A percentile compares a stretch with the other conserved stretches of the same genome.
Conservation (phyloP, 495 filamentous ascomycete genomes). For the Penicillium tannophilum region DNA sequence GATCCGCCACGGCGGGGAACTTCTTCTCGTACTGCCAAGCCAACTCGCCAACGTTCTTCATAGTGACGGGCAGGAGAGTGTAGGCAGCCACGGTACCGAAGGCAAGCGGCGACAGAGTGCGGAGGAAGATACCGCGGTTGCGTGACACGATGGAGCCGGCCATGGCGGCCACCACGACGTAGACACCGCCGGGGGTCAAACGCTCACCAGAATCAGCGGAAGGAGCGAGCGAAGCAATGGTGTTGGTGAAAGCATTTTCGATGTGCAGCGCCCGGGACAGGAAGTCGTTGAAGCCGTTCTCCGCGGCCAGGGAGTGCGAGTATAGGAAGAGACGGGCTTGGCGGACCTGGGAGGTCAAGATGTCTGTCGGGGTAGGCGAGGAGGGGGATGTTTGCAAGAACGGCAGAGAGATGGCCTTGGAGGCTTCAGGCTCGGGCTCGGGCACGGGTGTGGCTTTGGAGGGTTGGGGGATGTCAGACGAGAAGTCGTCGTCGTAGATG, state of each 20-base stretch:
- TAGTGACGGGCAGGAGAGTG: conserved; percentile 74
- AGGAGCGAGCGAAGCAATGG: conserved; percentile 83
- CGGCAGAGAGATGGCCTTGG: conserved; percentile 36
- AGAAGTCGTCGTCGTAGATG: conserved; percentile 85
- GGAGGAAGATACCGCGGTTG: conserved; percentile 79
- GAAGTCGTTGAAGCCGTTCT: conserved; percentile 75
- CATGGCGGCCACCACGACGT: conserved; percentile 91
- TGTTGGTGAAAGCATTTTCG: conserved; percentile 78
- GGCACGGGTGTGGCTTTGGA: conserved; percentile 33
- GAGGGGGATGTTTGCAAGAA: conserved; percentile 35
- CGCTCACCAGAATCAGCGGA: conserved; percentile 77
- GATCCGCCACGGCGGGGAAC: conserved; percentile 75
- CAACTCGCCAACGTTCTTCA: conserved; percentile 80
- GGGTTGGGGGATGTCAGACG: conserved; percentile 42
- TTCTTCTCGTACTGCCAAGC: conserved; percentile 88
- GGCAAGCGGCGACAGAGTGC: conserved; percentile 67
- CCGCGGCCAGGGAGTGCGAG: conserved; percentile 65
- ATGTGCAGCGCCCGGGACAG: conserved; percentile 74
- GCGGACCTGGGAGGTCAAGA: conserved; percentile 81
- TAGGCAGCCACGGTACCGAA: conserved; percentile 75
- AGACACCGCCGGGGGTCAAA: conserved; percentile 81
- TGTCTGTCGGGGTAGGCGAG: conserved; percentile 83
- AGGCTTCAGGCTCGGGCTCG: conserved; percentile 30
- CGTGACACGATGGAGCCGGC: conserved; percentile 84
- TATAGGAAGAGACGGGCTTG: conserved; percentile 80